Evolutionary conservation across 805 yeast genomes (phyloP), one percentile per base, ranked within the genome.

Genomic region (Kodamaea hsintzibuensis): DNA sequence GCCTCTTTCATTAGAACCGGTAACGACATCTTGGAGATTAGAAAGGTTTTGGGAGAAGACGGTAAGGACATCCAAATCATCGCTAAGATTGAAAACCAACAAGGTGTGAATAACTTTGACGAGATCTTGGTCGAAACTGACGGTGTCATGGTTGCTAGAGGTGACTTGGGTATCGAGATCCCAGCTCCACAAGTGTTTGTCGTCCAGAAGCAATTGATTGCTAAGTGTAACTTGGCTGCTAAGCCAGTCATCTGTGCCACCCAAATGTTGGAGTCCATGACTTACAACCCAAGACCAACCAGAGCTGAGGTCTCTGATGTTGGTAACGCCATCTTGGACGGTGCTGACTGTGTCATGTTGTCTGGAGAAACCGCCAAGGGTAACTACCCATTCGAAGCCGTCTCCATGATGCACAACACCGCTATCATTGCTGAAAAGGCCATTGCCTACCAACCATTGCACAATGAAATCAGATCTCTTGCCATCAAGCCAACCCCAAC

Each of bases 291-390:
- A 76, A 89, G 99, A 80, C 99, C 99, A 78, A 95, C 99, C 74
- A 89, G 99, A 82, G 99, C 99, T 65, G 99, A 95, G 82, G 99
- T 95, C 58, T 88, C 96, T 54, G 99, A 95, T 77, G 99, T 95
- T 61, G 99, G 99, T 80, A 95, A 95, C 79, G 99, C 99, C 66
- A 89, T 95, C 63, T 84, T 95, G 73, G 99, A 95, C 72, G 99
- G 99, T 80, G 98, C 98, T 69, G 99, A 95, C 82, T 95, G 99
- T 89, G 98, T 95, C 73, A 95, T 95, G 99, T 85, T 95, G 74
- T 89, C 96, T 55, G 99, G 99, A 76, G 99, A 95, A 82, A 95
- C 99, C 67, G 99, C 99, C 71, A 95, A 95, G 86, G 99, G 99
- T 82, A 85, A 86, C 83, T 95, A 95, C 83, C 99, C 99, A 74